Base-by-base conservation (phyloP, 148 eudicot genomes). In the Rhododendron henanense region DNA sequence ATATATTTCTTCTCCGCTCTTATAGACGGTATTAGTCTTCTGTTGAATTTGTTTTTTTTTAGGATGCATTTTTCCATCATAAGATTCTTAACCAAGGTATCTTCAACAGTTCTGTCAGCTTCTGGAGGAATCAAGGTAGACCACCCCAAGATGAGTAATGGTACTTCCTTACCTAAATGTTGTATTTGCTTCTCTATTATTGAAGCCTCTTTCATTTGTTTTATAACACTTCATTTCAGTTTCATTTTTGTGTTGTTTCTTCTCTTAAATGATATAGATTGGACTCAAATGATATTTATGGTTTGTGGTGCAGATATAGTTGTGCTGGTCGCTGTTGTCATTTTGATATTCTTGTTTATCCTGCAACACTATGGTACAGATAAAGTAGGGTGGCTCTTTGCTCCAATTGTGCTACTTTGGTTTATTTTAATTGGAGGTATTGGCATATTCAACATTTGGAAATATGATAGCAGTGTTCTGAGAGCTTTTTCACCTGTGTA, bases 311-410 rank as follows among this genome's bases (percentile, higher is more conserved):
- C 94, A 97, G 99, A 91, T 90, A 89, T 95, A 21, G 99, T 97
- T n/a, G 93, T 97, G 77, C 50, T 97, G 84, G 98, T 97, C 44
- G 96, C 99, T 78, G 99, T 94, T 47, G 86, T 94, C 73, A 95
- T 97, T 80, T 89, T 97, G 87, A 93, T 97, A n/a, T 97, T 96
- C 74, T 90, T 97, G 86, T 97, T 97, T 87, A 97, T 98, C 88
- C 74, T 97, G 92, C 99, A 97, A 87, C 99, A 94, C 85, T 97
- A 92, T 88, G 99, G 99, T 74, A 94, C 97, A 0, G 99, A 95
- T 86, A 97, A 88, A 90, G 99, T 97, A 81, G 98, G 99, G 79
- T 97, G 98, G 98, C 92, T 97, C 37, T 97, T 97, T 88, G 99
- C 99, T 53, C 99, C 99, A 31, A 87, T 97, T 63, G 98, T 97